Conservation (phyloP, 805 yeast species). For the Yarrowia osloensis region DNA sequence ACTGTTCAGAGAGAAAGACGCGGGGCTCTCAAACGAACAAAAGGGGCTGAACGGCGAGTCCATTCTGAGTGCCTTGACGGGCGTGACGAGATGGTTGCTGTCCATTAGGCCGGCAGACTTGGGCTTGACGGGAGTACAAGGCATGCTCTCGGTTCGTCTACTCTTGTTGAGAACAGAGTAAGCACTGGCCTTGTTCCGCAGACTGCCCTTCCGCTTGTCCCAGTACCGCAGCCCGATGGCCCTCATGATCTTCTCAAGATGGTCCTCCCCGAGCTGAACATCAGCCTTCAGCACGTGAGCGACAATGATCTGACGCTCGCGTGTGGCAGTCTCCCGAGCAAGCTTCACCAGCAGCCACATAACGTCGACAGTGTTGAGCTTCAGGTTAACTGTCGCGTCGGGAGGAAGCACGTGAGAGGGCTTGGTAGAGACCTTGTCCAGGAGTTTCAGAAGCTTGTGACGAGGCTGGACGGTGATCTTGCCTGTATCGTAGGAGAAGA, state of each 20-base stretch:
- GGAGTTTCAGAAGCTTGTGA: background rate
- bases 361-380: background rate
- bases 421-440: background rate
- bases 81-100: background rate
- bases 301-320: background rate
- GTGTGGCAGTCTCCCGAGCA: background rate
- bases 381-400: background rate
- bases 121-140: background rate
- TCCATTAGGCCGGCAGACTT: background rate
- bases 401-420: background rate
- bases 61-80: background rate
- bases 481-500: background rate
- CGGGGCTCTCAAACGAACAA: background rate
- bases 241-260: background rate
- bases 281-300: background rate
- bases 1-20: no score
- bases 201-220: slow-evolving; percentile 2
- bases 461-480: background rate
- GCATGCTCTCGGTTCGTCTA: background rate
- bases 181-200: background rate
- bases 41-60: background rate
- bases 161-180: slow-evolving; percentile 8
- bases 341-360: slow-evolving; percentile 6
- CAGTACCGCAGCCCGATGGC: slow-evolving; percentile 8
- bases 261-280: background rate